Base-by-base conservation (phyloP, 2,329 filamentous ascomycete species). In the Pseudocercospora cruenta region DNA sequence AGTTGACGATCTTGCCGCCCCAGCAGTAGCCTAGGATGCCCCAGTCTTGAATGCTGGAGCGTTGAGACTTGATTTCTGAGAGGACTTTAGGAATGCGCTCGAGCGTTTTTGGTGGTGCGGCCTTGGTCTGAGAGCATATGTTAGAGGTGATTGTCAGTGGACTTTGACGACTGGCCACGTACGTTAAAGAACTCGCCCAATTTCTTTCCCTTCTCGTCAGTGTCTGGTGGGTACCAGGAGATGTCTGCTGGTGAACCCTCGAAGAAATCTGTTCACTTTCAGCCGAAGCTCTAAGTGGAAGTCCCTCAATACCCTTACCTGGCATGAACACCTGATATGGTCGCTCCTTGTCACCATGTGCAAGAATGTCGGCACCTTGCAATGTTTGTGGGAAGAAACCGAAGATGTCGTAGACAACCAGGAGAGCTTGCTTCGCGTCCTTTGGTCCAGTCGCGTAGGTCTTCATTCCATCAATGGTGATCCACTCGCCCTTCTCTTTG, bases 311-410 rank as follows among this genome's bases (percentile, higher is more conserved):
- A 19, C 21, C 53, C 65, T 45, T 9, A 71, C 70, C 70, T 49
- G 94, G 94, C 69, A 97, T 94, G 80, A 94, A 93, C 71, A 97
- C 91, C 72, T 88, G 89, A 83, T 96, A 95, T 75, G 91, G 87
- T 66, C 83, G 78, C 82, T 86, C 79, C 87, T 91, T 90, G 84
- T 89, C 83, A 36, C 83, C 81, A 71, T 81, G 79, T 28, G 87
- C 85, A 49, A 89, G 83, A 72, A 89, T 88, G 71, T 89, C 87
- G 69, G 87, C 86, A 54, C 87, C 87, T 73, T 89, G 87, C 19
- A 88, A 71, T 9, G 86, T 89, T 74, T 89, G 87, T 9, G 82
- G 81, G 78, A 86, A 88, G 82, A 86, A 89, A 60, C 87, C 87
- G 74, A 89, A 89, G 77, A 88, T 88, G 73, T 88, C 86, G 80